Evolutionary conservation across 768 basidiomycete species (phyloP).

Genomic region (Gloeopeniophorella convolvens): DNA sequence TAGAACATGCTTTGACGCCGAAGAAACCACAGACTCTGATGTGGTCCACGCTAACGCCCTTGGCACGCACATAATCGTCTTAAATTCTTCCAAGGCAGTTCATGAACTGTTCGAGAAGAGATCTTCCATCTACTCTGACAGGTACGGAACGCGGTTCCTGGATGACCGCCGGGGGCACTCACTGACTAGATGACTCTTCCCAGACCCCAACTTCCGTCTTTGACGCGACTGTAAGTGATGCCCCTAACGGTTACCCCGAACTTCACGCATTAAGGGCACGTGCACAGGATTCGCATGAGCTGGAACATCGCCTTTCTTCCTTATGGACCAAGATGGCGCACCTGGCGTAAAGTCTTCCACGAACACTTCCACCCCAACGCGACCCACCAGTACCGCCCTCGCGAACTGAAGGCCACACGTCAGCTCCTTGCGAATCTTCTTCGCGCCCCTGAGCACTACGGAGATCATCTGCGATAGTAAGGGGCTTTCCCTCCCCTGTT

Average conservation of each 20-base stretch:
- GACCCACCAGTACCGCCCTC: constrained; percentile 9
- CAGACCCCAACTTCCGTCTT: constrained; percentile 8
- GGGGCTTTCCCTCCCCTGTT: not conserved
- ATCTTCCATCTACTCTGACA: constrained; percentile 20
- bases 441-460: constrained; percentile 8
- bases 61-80: constrained; percentile 15
- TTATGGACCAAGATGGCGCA: constrained; percentile 11
- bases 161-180: not conserved
- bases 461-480: constrained; percentile 12
- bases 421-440: constrained; percentile 14
- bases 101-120: constrained; percentile 20
- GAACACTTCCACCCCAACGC: constrained; percentile 13
- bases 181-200: not conserved
- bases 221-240: constrained; percentile 13
- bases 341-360: constrained; percentile 14
- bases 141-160: not conserved
- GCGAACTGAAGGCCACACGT: constrained; percentile 13
- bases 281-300: constrained; percentile 6
- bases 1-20: not conserved
- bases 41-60: constrained; percentile 15
- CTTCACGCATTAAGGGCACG: not conserved
- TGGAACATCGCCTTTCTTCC: constrained; percentile 18
- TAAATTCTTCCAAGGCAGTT: constrained; percentile 33
- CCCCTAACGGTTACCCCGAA: not conserved
- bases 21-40: constrained; percentile 12